Percentiles rank a stretch among this genome's conserved stretches.
Conservation (phyloP, 2,329 filamentous ascomycete genomes). For the Colletotrichum sidae region DNA sequence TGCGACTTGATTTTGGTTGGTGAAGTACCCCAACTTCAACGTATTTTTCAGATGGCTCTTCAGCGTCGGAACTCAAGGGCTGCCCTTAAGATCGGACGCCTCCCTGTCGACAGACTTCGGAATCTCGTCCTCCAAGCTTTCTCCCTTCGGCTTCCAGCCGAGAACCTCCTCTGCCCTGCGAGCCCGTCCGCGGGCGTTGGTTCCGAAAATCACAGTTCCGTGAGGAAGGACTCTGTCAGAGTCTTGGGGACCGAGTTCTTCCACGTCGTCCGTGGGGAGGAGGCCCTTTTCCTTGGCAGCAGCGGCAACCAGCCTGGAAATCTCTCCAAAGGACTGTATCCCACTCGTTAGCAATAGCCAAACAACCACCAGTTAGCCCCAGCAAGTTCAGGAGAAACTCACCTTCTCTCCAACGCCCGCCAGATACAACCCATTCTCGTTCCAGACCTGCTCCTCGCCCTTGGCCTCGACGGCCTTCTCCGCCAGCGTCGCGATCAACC, state of each 20-base stretch:
- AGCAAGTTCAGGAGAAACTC: constrained; percentile 11
- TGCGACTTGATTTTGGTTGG: no score
- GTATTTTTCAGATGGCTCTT: not conserved
- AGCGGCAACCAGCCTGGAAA: constrained; percentile 44
- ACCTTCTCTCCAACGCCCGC: constrained; percentile 45
- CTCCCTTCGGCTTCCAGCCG: constrained; percentile 64
- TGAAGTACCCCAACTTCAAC: not conserved
- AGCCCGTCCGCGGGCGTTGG: constrained; percentile 66
- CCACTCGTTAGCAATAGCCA: not conserved
- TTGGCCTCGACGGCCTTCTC: constrained; percentile 43
- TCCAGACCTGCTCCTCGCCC: constrained; percentile 47
- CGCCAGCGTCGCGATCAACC: constrained; percentile 45
- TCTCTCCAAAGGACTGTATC: constrained; percentile 44
- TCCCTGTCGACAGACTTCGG: constrained; percentile 43
- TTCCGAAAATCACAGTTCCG: constrained; percentile 64
- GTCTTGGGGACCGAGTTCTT: constrained; percentile 52
- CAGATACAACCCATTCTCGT: constrained; percentile 53
- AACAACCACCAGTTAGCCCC: not conserved
- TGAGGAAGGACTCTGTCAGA: constrained; percentile 55
- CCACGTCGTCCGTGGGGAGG: constrained; percentile 41
- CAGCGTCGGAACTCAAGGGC: not conserved
- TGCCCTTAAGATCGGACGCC: constrained; percentile 2
- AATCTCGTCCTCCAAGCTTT: constrained; percentile 58
- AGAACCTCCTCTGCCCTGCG: constrained; percentile 63
- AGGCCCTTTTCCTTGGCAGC: constrained; percentile 43